Evolutionary conservation across 768 basidiomycete genomes (phyloP).

Genomic region (Coprinopsis sp.): DNA sequence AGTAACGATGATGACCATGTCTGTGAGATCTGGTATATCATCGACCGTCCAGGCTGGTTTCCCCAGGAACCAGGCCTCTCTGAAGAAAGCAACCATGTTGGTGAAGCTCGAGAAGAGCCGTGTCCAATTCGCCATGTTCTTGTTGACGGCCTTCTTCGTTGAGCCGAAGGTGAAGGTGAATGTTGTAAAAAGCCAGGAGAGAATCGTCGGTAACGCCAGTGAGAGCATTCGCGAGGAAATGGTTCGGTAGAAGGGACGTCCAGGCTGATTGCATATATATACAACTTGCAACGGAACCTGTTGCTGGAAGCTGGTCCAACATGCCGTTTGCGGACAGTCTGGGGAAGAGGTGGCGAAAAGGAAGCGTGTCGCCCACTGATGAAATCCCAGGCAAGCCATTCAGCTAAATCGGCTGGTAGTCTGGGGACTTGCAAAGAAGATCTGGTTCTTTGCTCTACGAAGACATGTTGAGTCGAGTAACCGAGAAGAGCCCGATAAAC

Average conservation of each 20-base stretch:
- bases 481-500: conserved; percentile 3
- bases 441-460: neutral
- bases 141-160: neutral
- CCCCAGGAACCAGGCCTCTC: conserved; percentile 10
- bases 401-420: neutral
- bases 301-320: no score
- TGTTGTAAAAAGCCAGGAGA: neutral
- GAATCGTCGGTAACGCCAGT: neutral
- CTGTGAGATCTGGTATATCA: conserved; percentile 45
- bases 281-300: no score
- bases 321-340: no score
- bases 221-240: no score
- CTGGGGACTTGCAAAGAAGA: neutral
- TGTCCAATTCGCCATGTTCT: conserved; percentile 1
- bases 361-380: no score
- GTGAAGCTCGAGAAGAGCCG: conserved; percentile 2
- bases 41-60: conserved; percentile 27
- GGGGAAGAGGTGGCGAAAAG: no score
- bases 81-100: conserved; percentile 1
- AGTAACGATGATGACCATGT: conserved; percentile 35
- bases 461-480: neutral
- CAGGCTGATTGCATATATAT: no score
- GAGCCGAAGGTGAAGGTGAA: neutral
- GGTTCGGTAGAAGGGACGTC: no score
- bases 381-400: no score